Evolutionary conservation across 345 rosid species (phyloP).

Genomic region (Salix viminalis): DNA sequence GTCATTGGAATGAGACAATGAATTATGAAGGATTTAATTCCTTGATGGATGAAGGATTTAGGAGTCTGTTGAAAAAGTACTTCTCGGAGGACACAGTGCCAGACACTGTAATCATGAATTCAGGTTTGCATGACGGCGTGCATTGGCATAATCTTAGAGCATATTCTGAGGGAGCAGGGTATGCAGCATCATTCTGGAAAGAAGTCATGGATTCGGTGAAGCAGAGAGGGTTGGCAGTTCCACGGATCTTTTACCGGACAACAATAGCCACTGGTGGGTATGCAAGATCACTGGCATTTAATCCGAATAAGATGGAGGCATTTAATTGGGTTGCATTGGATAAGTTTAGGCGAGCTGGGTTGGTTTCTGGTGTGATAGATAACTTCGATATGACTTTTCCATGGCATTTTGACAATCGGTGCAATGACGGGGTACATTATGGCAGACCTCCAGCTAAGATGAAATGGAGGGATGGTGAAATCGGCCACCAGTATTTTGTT

Average conservation of each 20-base stretch:
- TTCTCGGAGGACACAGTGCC: conserved; percentile 68
- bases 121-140: conserved; percentile 87
- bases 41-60: conserved; percentile 51
- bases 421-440: conserved; percentile 90
- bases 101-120: conserved; percentile 74
- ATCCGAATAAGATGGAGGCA: conserved; percentile 87
- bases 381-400: conserved; percentile 88
- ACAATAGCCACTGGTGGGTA: conserved; percentile 88
- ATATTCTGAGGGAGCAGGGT: conserved; percentile 55
- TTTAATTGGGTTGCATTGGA: conserved; percentile 70
- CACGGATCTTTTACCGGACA: conserved; percentile 60
- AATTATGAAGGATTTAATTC: conserved; percentile 92
- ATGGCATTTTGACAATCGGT: conserved; percentile 89
- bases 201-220: conserved; percentile 55
- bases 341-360: conserved; percentile 55
- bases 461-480: conserved; percentile 88
- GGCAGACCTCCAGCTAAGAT: conserved; percentile 81
- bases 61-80: conserved; percentile 60
- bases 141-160: conserved; percentile 51
- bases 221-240: conserved; percentile 56
- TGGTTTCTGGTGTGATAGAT: conserved; percentile 69
- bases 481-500: conserved; percentile 97
- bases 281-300: conserved; percentile 64
- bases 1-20: conserved; percentile 76
- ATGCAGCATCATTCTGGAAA: conserved; percentile 72